These are phyloP conservation scores for Leccinellum rugosiceps DNA, from an alignment of 768 basidiomycete genomes.

Conservation along the genomic window DNA sequence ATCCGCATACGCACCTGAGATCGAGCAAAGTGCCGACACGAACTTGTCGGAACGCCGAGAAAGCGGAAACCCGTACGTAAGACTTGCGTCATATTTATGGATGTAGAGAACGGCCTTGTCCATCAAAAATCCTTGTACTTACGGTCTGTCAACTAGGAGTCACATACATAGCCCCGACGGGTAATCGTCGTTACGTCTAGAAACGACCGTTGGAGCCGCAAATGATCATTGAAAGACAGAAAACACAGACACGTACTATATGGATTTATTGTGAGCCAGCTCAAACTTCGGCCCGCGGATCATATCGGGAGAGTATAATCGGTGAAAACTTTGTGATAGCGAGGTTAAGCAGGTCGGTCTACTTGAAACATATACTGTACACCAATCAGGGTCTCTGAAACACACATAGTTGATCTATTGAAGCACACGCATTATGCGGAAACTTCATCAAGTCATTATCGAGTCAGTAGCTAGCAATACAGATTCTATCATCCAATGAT, in stretches of 20 bases:
- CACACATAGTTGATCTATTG: not conserved
- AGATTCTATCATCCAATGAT: slow-evolving; percentile 21
- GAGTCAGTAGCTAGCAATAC: slow-evolving; percentile 21
- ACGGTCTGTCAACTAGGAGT: not conserved
- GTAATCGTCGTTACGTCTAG: not conserved
- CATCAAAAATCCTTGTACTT: too few species aligned
- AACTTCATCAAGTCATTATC: not conserved
- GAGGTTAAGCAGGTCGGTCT: too few species aligned
- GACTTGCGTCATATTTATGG: not conserved
- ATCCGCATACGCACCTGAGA: not conserved
- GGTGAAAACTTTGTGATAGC: not conserved
- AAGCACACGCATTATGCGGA: not conserved
- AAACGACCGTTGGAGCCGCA: too few species aligned
- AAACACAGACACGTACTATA: too few species aligned
- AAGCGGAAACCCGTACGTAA: not conserved
- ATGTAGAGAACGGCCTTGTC: not conserved
- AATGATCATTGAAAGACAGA: not conserved
- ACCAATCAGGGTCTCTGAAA: not conserved
- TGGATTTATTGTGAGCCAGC: too few species aligned
- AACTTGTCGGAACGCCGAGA: not conserved
- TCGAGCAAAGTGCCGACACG: not conserved
- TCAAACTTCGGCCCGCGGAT: not conserved
- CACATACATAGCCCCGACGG: too few species aligned
- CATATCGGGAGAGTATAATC: not conserved
- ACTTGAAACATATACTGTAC: too few species aligned